phyloP scores from a whole-genome alignment of 2,329 filamentous ascomycete species.

The Colletotrichum coccodes region DNA sequence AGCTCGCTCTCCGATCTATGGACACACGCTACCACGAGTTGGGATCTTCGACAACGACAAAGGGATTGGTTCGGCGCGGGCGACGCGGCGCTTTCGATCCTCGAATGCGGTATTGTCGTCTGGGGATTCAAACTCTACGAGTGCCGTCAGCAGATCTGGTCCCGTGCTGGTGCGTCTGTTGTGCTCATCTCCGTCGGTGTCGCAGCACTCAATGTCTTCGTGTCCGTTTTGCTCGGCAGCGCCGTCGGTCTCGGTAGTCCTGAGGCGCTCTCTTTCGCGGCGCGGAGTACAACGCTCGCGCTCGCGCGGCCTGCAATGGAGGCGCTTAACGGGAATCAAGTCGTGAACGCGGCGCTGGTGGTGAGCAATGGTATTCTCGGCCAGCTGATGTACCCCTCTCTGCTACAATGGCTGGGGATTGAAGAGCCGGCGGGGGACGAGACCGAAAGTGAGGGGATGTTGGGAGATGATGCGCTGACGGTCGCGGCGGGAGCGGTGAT shows the following conservation, averaged over 20 bases:
- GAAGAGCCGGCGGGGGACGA: not conserved
- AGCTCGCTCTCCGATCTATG: conserved; percentile 48
- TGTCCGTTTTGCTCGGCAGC: conserved; percentile 50
- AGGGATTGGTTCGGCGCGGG: conserved; percentile 54
- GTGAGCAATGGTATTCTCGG: conserved; percentile 61
- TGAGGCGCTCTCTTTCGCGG: conserved; percentile 57
- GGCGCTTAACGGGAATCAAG: conserved; percentile 54
- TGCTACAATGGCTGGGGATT: conserved; percentile 40
- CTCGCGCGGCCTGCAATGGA: conserved; percentile 58
- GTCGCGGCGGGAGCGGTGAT: conserved; percentile 63
- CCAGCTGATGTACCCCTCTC: conserved; percentile 50
- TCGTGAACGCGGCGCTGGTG: conserved; percentile 60
- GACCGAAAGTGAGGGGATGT: not conserved
- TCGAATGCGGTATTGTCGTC: conserved; percentile 61
- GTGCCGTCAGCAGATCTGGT: conserved; percentile 57
- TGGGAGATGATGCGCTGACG: conserved; percentile 44
- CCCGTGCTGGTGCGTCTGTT: conserved; percentile 51
- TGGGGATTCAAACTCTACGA: conserved; percentile 66
- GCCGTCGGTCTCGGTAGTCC: conserved; percentile 47
- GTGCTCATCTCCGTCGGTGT: conserved; percentile 47
- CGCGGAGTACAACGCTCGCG: conserved; percentile 61
- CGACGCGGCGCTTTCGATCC: conserved; percentile 58
- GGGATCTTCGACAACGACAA: conserved; percentile 26
- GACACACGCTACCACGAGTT: conserved; percentile 36
- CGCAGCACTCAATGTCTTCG: conserved; percentile 54